Evolutionary conservation across 2,329 filamentous ascomycete genomes (phyloP).

Genomic region (Fusarium sp.): DNA sequence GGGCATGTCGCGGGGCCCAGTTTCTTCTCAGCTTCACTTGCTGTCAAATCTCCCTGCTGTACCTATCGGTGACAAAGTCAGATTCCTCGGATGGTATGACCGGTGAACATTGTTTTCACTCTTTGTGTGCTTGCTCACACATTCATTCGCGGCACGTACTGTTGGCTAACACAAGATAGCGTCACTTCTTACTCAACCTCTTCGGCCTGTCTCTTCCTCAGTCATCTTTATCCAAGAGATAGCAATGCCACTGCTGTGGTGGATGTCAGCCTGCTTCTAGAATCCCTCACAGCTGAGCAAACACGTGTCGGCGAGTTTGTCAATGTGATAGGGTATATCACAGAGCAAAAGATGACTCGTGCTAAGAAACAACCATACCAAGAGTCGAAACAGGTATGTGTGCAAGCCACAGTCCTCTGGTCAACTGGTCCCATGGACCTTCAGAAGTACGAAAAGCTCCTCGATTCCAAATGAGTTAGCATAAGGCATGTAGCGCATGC

Average conservation of each 20-base stretch:
- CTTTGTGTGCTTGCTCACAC: conserved; percentile 7
- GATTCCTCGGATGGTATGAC: conserved; percentile 89
- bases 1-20: conserved; percentile 66
- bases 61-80: conserved; percentile 77
- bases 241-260: conserved; percentile 65
- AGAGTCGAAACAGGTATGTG: conserved; percentile 47
- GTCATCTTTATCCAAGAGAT: conserved; percentile 69
- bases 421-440: conserved; percentile 77
- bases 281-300: conserved; percentile 69
- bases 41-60: conserved; percentile 67
- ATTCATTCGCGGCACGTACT: conserved; percentile 38
- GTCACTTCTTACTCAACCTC: conserved; percentile 61
- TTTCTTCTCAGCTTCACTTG: conserved; percentile 72
- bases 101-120: conserved; percentile 1
- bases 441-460: conserved; percentile 73
- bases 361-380: conserved; percentile 8
- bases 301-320: conserved; percentile 84
- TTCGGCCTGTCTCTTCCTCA: conserved; percentile 71
- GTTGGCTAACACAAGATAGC: conserved; percentile 49
- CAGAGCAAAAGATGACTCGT: conserved; percentile 36
- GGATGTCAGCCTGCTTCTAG: conserved; percentile 76
- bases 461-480: conserved; percentile 44
- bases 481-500: not conserved
- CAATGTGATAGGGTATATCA: conserved; percentile 86
- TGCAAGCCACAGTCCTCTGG: conserved; percentile 85